phyloP scores from a whole-genome alignment of 73 alveolate species.

The Breviolum minutum region DNA sequence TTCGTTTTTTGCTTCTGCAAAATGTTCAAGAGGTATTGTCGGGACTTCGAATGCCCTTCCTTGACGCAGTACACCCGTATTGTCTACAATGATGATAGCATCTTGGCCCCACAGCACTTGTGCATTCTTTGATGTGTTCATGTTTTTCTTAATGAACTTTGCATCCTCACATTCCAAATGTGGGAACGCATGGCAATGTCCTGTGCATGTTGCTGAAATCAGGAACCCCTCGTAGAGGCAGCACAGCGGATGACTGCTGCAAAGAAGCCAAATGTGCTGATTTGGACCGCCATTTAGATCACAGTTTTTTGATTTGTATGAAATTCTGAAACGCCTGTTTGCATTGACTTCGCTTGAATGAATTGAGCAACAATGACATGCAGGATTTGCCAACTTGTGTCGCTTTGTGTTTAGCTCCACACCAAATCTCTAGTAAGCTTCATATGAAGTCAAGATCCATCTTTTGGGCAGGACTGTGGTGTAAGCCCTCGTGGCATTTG shows the following conservation, averaged over 20 bases:
- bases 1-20: background rate
- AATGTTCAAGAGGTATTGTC: conserved; percentile 30
- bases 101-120: background rate
- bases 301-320: background rate
- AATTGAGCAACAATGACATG: background rate
- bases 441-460: background rate
- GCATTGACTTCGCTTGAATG: no score
- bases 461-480: conserved; percentile 46
- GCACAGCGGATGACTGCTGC: conserved; percentile 79
- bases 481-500: conserved; percentile 34
- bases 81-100: conserved; percentile 32
- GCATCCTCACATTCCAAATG: background rate
- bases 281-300: conserved; percentile 4
- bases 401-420: no score
- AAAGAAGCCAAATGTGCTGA: conserved; percentile 64
- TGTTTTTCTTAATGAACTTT: no score
- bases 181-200: background rate
- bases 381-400: no score
- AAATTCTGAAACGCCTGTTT: no score
- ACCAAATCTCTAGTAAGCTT: background rate
- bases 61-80: conserved; percentile 30
- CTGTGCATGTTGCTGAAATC: background rate
- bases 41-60: conserved; percentile 44
- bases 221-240: conserved; percentile 80
- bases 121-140: background rate